These are phyloP conservation scores for Salvia sclarea DNA, from an alignment of 305 asterid species.

Conservation along the genomic window DNA sequence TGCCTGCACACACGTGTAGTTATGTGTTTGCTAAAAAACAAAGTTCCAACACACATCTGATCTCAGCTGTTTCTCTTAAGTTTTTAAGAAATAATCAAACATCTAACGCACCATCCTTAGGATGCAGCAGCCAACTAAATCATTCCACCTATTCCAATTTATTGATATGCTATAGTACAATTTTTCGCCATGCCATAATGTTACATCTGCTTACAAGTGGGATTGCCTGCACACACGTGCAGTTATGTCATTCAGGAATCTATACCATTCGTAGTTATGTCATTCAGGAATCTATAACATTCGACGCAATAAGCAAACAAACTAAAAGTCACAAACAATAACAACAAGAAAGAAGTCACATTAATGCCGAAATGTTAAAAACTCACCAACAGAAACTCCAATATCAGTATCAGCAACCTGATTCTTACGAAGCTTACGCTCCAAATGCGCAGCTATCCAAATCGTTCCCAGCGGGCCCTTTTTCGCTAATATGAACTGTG, in stretches of 20 bases:
- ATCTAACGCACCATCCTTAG: conserved; percentile 2
- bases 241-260: background rate
- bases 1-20: background rate
- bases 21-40: background rate
- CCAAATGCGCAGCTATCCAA: conserved; percentile 99
- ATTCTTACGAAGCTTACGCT: conserved; percentile 95
- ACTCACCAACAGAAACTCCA: conserved; percentile 91
- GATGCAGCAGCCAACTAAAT: conserved; percentile 5
- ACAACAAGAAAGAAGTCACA: background rate
- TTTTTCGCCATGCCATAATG: background rate
- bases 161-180: background rate
- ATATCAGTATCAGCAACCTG: conserved; percentile 99
- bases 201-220: background rate
- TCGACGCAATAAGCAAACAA: background rate
- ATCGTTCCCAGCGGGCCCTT: conserved; percentile 93
- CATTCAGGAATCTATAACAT: background rate
- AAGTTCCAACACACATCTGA: background rate
- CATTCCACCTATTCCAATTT: conserved; percentile 1
- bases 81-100: background rate
- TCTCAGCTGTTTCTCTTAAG: background rate
- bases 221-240: background rate
- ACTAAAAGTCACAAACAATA: background rate
- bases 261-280: background rate
- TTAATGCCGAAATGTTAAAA: conserved; percentile 15
- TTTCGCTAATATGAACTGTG: conserved; percentile 91